Percentiles rank a stretch among this genome's conserved stretches.
Conservation (phyloP, 2,329 filamentous ascomycete genomes). For the Pyrenophora graminea region DNA sequence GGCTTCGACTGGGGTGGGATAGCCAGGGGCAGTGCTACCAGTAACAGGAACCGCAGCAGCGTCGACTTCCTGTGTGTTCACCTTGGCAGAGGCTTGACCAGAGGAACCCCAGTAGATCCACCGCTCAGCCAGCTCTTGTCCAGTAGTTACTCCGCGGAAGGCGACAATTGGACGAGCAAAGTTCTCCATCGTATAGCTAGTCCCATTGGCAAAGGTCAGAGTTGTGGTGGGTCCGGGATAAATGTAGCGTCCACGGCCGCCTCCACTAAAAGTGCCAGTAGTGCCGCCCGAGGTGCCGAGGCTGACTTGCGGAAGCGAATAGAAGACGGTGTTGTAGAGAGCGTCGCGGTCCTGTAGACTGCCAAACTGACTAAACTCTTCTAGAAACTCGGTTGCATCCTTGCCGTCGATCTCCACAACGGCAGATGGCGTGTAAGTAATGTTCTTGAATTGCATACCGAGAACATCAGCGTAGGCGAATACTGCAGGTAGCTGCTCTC, state of each 20-base stretch:
- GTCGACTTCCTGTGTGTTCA: background rate
- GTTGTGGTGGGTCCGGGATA: constrained; percentile 52
- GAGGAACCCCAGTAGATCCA: constrained; percentile 41
- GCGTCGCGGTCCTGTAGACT: constrained; percentile 62
- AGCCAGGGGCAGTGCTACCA: constrained; percentile 45
- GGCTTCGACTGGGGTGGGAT: constrained; percentile 48
- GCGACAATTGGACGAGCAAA: constrained; percentile 47
- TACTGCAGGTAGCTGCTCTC: constrained; percentile 61
- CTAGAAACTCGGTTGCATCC: constrained; percentile 55
- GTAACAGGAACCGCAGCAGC: constrained; percentile 9
- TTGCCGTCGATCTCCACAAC: constrained; percentile 61
- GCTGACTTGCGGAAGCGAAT: constrained; percentile 50
- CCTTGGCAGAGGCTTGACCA: background rate
- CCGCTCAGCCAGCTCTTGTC: constrained; percentile 47
- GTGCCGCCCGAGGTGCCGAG: constrained; percentile 48
- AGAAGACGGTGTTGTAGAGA: constrained; percentile 59
- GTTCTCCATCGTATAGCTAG: constrained; percentile 48
- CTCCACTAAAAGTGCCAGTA: constrained; percentile 51
- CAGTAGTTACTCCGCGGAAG: constrained; percentile 48
- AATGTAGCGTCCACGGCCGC: constrained; percentile 50
- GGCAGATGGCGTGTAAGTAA: constrained; percentile 54
- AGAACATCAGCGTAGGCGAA: constrained; percentile 58
- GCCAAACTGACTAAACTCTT: constrained; percentile 53
- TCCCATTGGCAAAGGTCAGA: constrained; percentile 52
- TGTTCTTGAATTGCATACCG: constrained; percentile 49